Evolutionary conservation across 768 basidiomycete species (phyloP).

Genomic region (Xanthoconium purpureum): DNA sequence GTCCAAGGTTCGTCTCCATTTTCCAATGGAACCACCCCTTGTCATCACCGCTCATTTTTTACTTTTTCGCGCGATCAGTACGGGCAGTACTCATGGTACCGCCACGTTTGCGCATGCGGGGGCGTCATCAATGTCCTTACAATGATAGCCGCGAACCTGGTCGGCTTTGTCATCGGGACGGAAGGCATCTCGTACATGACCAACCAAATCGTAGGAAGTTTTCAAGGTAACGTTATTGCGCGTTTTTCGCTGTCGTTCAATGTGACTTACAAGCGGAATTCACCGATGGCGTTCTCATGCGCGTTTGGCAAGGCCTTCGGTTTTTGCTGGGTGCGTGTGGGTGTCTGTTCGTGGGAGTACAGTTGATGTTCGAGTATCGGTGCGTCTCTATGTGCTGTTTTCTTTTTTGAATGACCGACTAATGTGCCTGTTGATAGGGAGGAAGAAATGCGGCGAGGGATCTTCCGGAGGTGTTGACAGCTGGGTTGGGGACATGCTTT

Average conservation of each 20-base stretch:
- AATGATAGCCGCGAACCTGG: conserved; percentile 91
- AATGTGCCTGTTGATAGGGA: conserved; percentile 43
- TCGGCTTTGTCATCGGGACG: conserved; percentile 89
- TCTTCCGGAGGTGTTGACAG: conserved; percentile 47
- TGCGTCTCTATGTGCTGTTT: conserved; percentile 32
- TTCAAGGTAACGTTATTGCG: conserved; percentile 47
- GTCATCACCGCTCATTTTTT: conserved; percentile 1
- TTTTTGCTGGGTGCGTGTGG: conserved; percentile 61
- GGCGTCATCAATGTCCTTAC: conserved; percentile 80
- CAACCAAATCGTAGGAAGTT: conserved; percentile 57
- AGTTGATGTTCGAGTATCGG: conserved; percentile 97
- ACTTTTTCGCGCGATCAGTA: conserved; percentile 46
- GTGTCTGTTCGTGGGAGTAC: conserved; percentile 77
- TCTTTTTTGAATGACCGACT: background rate
- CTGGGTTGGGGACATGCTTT: background rate
- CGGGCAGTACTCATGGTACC: conserved; percentile 69
- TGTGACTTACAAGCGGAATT: background rate
- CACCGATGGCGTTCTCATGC: background rate
- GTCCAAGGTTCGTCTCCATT: conserved; percentile 48
- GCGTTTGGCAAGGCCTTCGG: conserved; percentile 45
- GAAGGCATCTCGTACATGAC: conserved; percentile 75
- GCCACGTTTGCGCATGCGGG: conserved; percentile 80
- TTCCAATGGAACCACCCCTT: background rate
- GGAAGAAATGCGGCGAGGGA: conserved; percentile 67
- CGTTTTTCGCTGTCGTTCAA: background rate